These are phyloP conservation scores for Nadsonia starkeyi-henricii DNA, from an alignment of 1,139 yeast species.

Conservation along the genomic window DNA sequence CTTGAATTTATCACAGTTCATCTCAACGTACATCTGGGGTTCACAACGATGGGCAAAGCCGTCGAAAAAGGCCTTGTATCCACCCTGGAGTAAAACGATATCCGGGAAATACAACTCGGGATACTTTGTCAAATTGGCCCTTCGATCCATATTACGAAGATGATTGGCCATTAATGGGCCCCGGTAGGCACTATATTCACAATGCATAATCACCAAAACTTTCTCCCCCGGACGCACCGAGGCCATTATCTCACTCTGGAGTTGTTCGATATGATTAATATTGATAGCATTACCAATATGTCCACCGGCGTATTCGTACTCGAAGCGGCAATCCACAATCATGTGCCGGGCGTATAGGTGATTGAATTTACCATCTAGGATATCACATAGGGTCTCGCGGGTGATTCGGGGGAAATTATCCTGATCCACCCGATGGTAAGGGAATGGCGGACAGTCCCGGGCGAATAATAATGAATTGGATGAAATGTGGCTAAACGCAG, in stretches of 20 bases:
- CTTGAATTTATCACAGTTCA: slow-evolving; percentile 65
- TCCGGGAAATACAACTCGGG: slow-evolving; percentile 81
- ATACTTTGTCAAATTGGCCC: slow-evolving; percentile 54
- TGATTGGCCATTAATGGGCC: slow-evolving; percentile 90
- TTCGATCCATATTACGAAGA: slow-evolving; percentile 71
- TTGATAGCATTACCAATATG: slow-evolving; percentile 78
- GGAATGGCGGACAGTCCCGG: slow-evolving; percentile 15
- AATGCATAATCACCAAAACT: slow-evolving; percentile 64
- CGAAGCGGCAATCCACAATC: slow-evolving; percentile 80
- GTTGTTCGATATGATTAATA: slow-evolving; percentile 51
- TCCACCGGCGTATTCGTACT: slow-evolving; percentile 85
- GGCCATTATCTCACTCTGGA: slow-evolving; percentile 18
- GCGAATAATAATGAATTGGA: slow-evolving; percentile 11
- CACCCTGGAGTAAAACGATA: slow-evolving; percentile 78
- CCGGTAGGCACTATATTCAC: slow-evolving; percentile 84
- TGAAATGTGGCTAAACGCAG: neutral
- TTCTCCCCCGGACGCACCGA: slow-evolving; percentile 18
- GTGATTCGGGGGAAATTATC: slow-evolving; percentile 68
- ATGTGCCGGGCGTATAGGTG: slow-evolving; percentile 45
- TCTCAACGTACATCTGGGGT: slow-evolving; percentile 73
- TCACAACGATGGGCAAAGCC: slow-evolving; percentile 39
- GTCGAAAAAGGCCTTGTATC: slow-evolving; percentile 67
- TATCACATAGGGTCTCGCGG: slow-evolving; percentile 46
- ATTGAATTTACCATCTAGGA: slow-evolving; percentile 43
- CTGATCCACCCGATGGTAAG: slow-evolving; percentile 29